A percentile compares a stretch with the other conserved stretches of the same genome.
These are phyloP conservation scores for Rachicladosporium sp. DNA, from an alignment of 2,329 filamentous ascomycete species.

Conservation along the genomic window DNA sequence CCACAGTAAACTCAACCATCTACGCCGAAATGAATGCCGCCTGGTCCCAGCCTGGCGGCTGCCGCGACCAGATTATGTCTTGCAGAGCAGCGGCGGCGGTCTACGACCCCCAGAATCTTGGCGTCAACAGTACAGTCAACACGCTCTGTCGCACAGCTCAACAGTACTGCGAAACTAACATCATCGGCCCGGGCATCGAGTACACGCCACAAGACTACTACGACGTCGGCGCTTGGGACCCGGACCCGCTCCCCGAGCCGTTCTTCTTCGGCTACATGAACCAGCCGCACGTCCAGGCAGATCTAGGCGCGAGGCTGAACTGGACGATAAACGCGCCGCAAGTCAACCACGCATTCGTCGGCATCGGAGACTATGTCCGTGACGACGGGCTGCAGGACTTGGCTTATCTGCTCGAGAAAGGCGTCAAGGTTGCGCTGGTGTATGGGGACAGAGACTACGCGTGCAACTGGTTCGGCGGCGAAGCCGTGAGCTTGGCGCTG, in stretches of 20 bases:
- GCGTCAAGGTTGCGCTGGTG: conserved; percentile 51
- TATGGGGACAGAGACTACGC: conserved; percentile 53
- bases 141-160: conserved; percentile 33
- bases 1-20: conserved; percentile 35
- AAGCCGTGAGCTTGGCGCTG: conserved; percentile 27
- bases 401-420: conserved; percentile 28
- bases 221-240: conserved; percentile 39
- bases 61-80: conserved; percentile 38
- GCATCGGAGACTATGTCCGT: conserved; percentile 31
- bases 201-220: conserved; percentile 39
- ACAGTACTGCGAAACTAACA: conserved; percentile 31
- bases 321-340: conserved; percentile 34
- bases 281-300: conserved; percentile 41
- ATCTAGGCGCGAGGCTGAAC: conserved; percentile 47
- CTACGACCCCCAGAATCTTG: conserved; percentile 38
- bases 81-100: conserved; percentile 37
- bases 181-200: conserved; percentile 33
- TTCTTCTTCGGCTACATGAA: conserved; percentile 44
- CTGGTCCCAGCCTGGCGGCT: conserved; percentile 36
- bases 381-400: conserved; percentile 28
- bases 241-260: conserved; percentile 26
- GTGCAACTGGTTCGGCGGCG: conserved; percentile 30
- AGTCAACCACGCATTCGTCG: conserved; percentile 23
- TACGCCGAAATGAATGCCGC: conserved; percentile 34
- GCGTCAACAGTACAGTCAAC: conserved; percentile 26